Conservation (phyloP, 495 filamentous ascomycete genomes). For the Penicillium goetzii region DNA sequence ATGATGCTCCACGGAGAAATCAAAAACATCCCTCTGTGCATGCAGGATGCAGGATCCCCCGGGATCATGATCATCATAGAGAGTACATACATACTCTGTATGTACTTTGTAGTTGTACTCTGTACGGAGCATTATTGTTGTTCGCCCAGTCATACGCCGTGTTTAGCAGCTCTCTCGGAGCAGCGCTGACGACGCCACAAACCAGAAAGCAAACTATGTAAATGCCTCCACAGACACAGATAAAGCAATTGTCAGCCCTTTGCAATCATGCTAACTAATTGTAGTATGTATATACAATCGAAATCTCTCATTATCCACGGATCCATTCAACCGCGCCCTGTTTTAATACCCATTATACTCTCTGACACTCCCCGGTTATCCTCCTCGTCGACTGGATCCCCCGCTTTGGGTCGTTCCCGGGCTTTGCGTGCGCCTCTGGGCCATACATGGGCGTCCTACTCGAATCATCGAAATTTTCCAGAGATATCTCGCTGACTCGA, state of each 20-base stretch:
- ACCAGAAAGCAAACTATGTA: background rate
- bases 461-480: background rate
- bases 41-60: background rate
- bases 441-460: background rate
- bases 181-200: constrained; percentile 1
- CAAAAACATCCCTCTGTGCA: background rate
- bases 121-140: background rate
- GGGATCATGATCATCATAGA: background rate
- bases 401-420: background rate
- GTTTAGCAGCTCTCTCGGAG: background rate
- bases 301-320: background rate
- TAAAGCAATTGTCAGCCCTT: background rate
- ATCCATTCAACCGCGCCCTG: background rate
- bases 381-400: background rate
- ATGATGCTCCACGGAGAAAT: constrained; percentile 2
- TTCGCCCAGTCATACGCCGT: background rate
- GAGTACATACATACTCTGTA: background rate
- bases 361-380: background rate
- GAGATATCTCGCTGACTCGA: background rate
- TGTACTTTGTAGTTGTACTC: too few species aligned
- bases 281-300: background rate
- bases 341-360: background rate
- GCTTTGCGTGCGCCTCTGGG: background rate
- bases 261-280: background rate
- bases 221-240: background rate